Evolutionary conservation across 1,284 basidiomycete genomes (phyloP), one percentile per base, ranked within the genome.

Genomic region (Marasmius fiardii): DNA sequence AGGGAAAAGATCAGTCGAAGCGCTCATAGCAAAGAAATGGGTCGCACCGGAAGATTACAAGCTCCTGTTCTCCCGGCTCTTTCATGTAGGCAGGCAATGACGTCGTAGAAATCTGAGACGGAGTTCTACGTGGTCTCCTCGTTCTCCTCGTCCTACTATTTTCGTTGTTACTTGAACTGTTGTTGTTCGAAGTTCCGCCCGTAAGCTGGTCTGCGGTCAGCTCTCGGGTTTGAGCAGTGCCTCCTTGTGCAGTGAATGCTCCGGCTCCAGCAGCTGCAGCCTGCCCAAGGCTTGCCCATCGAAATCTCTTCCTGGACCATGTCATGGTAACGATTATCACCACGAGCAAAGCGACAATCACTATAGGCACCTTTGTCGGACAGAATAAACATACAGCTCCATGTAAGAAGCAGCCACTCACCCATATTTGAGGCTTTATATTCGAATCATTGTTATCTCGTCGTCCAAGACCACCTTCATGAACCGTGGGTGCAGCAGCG

Each of bases 11-110:
- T 11, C 28, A 35, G 53, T 14, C 34, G 34, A 24, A 49, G 23
- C 23, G 6, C 23, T 33, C 10, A 14, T 58, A 48, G 28, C 33
- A 12, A 37, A 54, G 14, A 23, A 56, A 41, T 41, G 11, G 16
- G 24, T 16, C 74, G 60, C 60, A 88, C 87, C 84, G 75, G 58
- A 81, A 81, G 55, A 92, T 82, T 6, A 91, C 89, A 28, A 92
- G 74, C 65, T 91, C 88, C 51, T 86, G 77, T 53, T 90, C 88
- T 8, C 88, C 89, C 0, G 88, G 87, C 61, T 91, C 88, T 67
- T 89, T 90, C 73, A 82, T 87, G 63, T 91, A 91, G 23, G 76
- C 79, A 4, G 88, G 89, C 37, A 92, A 66, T 1, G 84, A 88
- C 44, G 77, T 81, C 14, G 87, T 89, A 14, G 86, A 89, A 54